Base-by-base conservation (phyloP, 1,284 basidiomycete genomes). In the Austroboletus rostrupii region DNA sequence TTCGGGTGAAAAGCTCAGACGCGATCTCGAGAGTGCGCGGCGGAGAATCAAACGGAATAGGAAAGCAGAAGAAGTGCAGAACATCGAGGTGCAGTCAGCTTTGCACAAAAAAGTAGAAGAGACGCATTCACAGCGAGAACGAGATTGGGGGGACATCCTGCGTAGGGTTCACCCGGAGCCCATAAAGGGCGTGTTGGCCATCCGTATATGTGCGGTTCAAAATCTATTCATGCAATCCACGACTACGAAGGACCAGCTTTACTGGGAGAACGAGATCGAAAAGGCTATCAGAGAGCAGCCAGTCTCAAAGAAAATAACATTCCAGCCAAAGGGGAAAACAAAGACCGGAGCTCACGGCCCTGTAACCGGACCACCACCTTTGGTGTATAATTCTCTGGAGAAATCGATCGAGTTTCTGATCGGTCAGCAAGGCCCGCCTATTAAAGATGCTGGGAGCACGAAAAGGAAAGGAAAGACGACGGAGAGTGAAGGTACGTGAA, bases 101-200 rank as follows among this genome's bases (percentile, higher is more conserved):
- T 67, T 87, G 5, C 78, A 72, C 19, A 73, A 73, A 62, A 83
- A 81, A 62, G 81, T 78, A 6, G 77, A 76, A 20, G 78, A 81
- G 52, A 78, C 77, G 1, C 75, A 74, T 44, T 64, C 64, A 13
- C 72, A 79, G 51, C 73, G 83, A 55, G 81, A 87, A 62, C 68
- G 67, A 21, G 80, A 81, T 49, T 92, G 87, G 87, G 75, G 78
- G 6, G 68, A 65, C 7, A 66, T 90, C 47, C 64, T 91, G 7
- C 56, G 61, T 37, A 72, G 69, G 11, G 66, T 85, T 38, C 77
- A 84, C 65, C 76, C 82, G 10, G 74, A 68, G 6, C 69, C 77
- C 9, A 56, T 85, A 37, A 70, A 75, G 31, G 72, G 73, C 14
- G 68, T 76, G 16, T 69, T 73, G n/a, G 70, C 70, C 3, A 61